These are phyloP conservation scores for Oryza glaberrima DNA, from an alignment of 176 grass and related monocot genomes.

Conservation along the genomic window DNA sequence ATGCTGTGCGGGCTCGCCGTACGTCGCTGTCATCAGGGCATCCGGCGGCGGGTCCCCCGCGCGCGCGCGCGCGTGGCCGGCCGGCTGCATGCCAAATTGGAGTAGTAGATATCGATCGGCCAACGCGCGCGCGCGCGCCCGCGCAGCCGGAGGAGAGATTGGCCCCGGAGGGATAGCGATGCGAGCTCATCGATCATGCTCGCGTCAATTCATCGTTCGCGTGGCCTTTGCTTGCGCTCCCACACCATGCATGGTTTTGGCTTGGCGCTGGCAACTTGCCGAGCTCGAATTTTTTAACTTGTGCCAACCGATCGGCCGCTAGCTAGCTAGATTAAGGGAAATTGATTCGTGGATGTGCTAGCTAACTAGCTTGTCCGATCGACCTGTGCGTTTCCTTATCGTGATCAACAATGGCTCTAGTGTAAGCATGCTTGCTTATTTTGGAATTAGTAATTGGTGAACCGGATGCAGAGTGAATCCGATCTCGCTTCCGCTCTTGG, in stretches of 20 bases:
- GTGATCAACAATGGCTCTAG: not conserved
- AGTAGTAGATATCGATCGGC: not conserved
- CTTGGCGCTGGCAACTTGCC: constrained; percentile 17
- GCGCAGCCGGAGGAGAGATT: not conserved
- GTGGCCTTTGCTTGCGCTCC: not conserved
- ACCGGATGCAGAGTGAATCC: not conserved
- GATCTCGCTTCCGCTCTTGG: not conserved
- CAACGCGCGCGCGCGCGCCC: not conserved
- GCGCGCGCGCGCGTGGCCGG: no score
- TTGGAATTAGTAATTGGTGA: not conserved
- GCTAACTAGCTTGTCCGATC: constrained; percentile 9
- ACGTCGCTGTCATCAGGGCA: not conserved
- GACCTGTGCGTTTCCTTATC: constrained; percentile 18
- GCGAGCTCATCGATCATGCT: not conserved
- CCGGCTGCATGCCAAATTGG: not conserved
- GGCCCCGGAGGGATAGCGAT: constrained; percentile 21
- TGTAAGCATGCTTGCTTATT: not conserved
- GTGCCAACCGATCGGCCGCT: not conserved
- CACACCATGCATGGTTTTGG: not conserved
- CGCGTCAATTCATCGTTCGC: not conserved
- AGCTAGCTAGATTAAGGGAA: not conserved
- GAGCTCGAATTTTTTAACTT: not conserved
- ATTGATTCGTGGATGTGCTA: not conserved
- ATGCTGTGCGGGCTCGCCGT: no score
- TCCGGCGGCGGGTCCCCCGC: no score